Evolutionary conservation across 1,284 basidiomycete genomes (phyloP), one percentile per base, ranked within the genome.

Genomic region (Rhodotorula sp.): DNA sequence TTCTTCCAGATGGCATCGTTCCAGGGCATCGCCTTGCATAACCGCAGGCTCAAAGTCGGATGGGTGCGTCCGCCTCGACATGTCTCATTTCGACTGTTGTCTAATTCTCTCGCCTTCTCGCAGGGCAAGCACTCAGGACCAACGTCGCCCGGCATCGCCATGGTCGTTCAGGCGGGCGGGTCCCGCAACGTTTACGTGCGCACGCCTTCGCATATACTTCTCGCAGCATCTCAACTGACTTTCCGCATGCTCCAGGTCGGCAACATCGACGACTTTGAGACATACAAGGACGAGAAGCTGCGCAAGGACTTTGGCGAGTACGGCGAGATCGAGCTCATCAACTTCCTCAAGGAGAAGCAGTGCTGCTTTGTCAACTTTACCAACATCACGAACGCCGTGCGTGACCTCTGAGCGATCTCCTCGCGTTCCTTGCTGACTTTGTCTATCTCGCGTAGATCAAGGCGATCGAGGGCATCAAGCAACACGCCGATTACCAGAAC

Each of bases 281-380:
- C 85, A 37, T 94, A 91, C 83, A 88, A 83, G 37, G 90, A 93
- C 65, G 92, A 94, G 74, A 88, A 88, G 79, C 84, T 96, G 64
- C 89, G 89, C 80, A 83, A 87, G 62, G 93, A 95, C 82, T 95
- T 95, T 83, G 88, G 87, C 64, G 91, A 93, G 81, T 95, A 86
- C 80, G 93, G 94, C 37, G 92, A 95, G 70, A 93, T 97, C 74
- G 94, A 97, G 82, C 86, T 95, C 68, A 88, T 97, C 81, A 96
- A 96, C 82, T 93, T 92, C 82, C 83, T 96, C 76, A 91, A 89
- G 82, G 92, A 95, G 81, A 96, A 96, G 88, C 91, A 93, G 81
- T 94, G 92, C 77, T 92, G 91, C 46, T 97, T 95, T 80, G 90
- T 95, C 78, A 97, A 96, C 84, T 96, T 76, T 77, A 89, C 88